Percentiles rank a stretch among this genome's conserved stretches.
Evolutionary conservation across 768 basidiomycete genomes (phyloP).

Genomic region (Dentipellis sp.): DNA sequence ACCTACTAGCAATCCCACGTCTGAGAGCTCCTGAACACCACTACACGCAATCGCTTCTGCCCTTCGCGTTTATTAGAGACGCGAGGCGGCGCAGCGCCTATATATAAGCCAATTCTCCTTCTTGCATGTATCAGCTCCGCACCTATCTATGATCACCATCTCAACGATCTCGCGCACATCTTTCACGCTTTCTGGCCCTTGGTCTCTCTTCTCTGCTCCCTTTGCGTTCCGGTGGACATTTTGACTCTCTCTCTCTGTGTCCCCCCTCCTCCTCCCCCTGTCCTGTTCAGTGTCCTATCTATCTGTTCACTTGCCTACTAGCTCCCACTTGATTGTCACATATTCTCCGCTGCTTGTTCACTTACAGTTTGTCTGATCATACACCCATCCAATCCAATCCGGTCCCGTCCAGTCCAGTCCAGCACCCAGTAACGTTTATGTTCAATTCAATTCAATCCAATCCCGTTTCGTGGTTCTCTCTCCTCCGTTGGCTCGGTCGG

Average conservation of each 20-base stretch:
- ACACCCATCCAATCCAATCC: not conserved
- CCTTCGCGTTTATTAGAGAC: not conserved
- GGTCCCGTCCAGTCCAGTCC: not conserved
- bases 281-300: not conserved
- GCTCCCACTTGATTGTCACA: not conserved
- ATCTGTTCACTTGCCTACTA: not conserved
- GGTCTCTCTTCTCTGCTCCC: not conserved
- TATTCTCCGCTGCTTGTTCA: not conserved
- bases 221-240: not conserved
- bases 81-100: not conserved
- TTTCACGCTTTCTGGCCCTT: not conserved
- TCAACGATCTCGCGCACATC: not conserved
- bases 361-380: not conserved
- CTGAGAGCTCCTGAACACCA: not conserved
- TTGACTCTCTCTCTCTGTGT: not conserved
- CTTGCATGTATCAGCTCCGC: constrained; percentile 1
- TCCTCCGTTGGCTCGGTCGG: no score
- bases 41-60: not conserved
- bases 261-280: not conserved
- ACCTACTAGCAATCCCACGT: not conserved
- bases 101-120: not conserved
- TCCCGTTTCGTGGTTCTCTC: not conserved
- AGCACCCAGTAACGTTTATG: not conserved
- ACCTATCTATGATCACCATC: not conserved
- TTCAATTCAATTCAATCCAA: not conserved